A percentile compares a stretch with the other conserved stretches of the same genome.
Conservation (phyloP, 2,329 filamentous ascomycete genomes). For the Drechslerella stenobrocha region DNA sequence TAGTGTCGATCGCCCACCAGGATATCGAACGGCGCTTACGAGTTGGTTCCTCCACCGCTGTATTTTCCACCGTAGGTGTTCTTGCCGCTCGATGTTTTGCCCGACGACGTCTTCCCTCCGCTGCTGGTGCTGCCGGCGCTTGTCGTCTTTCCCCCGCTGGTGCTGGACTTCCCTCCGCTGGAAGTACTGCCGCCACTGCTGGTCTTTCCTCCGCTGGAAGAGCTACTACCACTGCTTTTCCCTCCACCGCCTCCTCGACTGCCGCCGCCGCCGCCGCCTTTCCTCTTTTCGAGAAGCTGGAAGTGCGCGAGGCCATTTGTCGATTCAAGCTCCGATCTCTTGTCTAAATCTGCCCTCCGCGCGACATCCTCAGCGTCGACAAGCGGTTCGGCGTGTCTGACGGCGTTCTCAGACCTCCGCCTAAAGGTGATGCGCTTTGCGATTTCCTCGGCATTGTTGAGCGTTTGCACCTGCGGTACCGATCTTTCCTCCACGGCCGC, state of each 20-base stretch:
- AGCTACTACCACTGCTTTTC: slow-evolving; percentile 56
- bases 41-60: slow-evolving; percentile 53
- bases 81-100: slow-evolving; percentile 21
- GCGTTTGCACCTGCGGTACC: slow-evolving; percentile 15
- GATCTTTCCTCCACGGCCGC: slow-evolving; percentile 14
- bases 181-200: slow-evolving; percentile 52
- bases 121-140: slow-evolving; percentile 14
- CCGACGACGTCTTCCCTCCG: slow-evolving; percentile 18
- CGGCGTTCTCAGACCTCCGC: slow-evolving; percentile 13
- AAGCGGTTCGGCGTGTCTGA: slow-evolving; percentile 13
- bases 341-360: slow-evolving; percentile 21
- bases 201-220: slow-evolving; percentile 49
- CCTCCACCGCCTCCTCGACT: slow-evolving; percentile 53
- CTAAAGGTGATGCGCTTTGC: slow-evolving; percentile 21
- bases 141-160: slow-evolving; percentile 4
- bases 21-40: too few species aligned
- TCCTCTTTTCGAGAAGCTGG: slow-evolving; percentile 35
- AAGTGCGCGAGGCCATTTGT: slow-evolving; percentile 15
- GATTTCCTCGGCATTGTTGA: slow-evolving; percentile 12
- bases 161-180: neutral
- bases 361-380: slow-evolving; percentile 21
- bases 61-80: slow-evolving; percentile 52
- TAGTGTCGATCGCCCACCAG: slow-evolving; percentile 55
- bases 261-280: slow-evolving; percentile 28
- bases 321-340: slow-evolving; percentile 13